Evolutionary conservation across 768 basidiomycete genomes (phyloP).

Genomic region (Suillus alpinus): DNA sequence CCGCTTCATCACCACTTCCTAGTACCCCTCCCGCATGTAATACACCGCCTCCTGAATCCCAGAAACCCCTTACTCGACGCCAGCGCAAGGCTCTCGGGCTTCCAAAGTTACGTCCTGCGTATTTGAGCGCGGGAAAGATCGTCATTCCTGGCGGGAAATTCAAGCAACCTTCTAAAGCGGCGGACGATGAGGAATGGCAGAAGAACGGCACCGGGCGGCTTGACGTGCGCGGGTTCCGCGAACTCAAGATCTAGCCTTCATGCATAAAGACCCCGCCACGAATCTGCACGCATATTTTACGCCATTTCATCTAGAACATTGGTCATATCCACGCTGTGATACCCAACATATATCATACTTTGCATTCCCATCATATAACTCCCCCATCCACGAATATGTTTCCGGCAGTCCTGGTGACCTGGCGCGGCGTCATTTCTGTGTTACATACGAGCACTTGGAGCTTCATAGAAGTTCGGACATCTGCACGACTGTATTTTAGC

Average conservation of each 20-base stretch:
- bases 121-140: constrained; percentile 51
- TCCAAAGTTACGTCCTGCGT: constrained; percentile 48
- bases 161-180: constrained; percentile 30
- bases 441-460: neutral
- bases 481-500: neutral
- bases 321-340: constrained; percentile 3
- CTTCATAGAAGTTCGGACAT: constrained; percentile 1
- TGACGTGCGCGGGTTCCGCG: constrained; percentile 76
- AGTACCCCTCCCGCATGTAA: constrained; percentile 24
- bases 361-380: neutral
- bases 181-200: constrained; percentile 51
- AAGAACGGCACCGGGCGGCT: constrained; percentile 69
- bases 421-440: neutral
- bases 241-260: constrained; percentile 59
- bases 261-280: constrained; percentile 3
- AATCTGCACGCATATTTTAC: constrained; percentile 6
- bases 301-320: constrained; percentile 1
- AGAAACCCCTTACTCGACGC: constrained; percentile 55
- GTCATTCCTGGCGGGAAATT: constrained; percentile 60
- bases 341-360: constrained; percentile 2
- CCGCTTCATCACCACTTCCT: constrained; percentile 35
- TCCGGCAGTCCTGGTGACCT: neutral
- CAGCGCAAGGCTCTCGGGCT: constrained; percentile 69
- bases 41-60: constrained; percentile 27
- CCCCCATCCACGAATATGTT: neutral